These are phyloP conservation scores for Ramaria rubella DNA, from an alignment of 768 basidiomycete genomes.

Conservation along the genomic window DNA sequence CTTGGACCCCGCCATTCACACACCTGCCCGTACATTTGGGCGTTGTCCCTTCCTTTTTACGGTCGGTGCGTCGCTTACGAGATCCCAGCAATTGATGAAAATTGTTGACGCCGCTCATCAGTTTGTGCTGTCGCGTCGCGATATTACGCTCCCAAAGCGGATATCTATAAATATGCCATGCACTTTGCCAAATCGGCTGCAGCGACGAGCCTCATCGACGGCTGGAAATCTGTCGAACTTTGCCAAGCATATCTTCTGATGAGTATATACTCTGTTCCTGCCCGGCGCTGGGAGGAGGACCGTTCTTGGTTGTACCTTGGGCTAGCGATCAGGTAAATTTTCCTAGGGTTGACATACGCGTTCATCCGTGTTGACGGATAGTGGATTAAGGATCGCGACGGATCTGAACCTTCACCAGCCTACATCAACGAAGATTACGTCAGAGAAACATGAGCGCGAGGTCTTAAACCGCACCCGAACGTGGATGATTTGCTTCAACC, in stretches of 20 bases:
- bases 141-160: slow-evolving; percentile 54
- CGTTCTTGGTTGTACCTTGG: slow-evolving; percentile 87
- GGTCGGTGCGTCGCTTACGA: not conserved
- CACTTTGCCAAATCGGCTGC: slow-evolving; percentile 82
- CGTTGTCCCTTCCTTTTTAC: slow-evolving; percentile 18
- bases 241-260: slow-evolving; percentile 89
- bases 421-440: slow-evolving; percentile 33
- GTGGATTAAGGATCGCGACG: slow-evolving; percentile 62
- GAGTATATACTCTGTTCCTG: slow-evolving; percentile 75
- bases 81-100: not conserved
- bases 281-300: slow-evolving; percentile 83
- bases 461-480: slow-evolving; percentile 77
- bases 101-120: not conserved
- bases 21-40: slow-evolving; percentile 29
- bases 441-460: slow-evolving; percentile 58
- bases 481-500: slow-evolving; percentile 87
- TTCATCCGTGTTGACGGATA: not conserved
- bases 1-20: slow-evolving; percentile 34
- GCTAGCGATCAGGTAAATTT: slow-evolving; percentile 65
- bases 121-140: slow-evolving; percentile 60
- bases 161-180: slow-evolving; percentile 84
- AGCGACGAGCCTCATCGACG: slow-evolving; percentile 72
- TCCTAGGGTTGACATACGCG: not conserved
- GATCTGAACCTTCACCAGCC: slow-evolving; percentile 81
- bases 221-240: slow-evolving; percentile 78